Conservation (phyloP, 176 grass and related monocot species). For the Carex scoparia region DNA sequence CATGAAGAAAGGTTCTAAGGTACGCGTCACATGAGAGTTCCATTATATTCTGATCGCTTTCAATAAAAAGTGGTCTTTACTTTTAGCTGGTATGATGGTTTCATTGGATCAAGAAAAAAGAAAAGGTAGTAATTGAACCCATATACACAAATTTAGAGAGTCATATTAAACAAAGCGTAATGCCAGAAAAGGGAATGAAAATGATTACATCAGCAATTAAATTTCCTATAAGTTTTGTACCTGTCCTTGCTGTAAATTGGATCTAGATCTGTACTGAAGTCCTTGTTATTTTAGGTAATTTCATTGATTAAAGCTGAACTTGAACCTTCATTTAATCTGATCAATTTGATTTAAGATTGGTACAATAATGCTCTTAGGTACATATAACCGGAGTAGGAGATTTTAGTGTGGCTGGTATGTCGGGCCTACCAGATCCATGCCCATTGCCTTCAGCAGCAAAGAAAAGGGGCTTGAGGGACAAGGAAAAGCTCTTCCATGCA, state of each 20-base stretch:
- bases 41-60: conserved; percentile 10
- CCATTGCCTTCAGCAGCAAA: conserved; percentile 93
- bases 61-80: neutral
- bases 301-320: neutral
- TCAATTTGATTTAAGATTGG: neutral
- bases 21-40: conserved; percentile 27
- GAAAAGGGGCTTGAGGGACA: conserved; percentile 91
- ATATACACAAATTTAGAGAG: neutral
- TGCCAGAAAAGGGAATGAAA: conserved; percentile 1
- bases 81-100: conserved; percentile 1
- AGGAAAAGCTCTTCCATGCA: conserved; percentile 94
- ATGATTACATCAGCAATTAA: neutral
- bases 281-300: neutral
- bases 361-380: conserved; percentile 42
- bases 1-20: conserved; percentile 93
- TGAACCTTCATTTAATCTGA: neutral
- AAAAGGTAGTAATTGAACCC: neutral
- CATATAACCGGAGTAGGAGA: conserved; percentile 93
- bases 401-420: conserved; percentile 74
- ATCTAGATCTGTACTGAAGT: neutral
- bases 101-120: neutral
- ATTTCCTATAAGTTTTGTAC: neutral
- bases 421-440: conserved; percentile 83
- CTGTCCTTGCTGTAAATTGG: neutral
- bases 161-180: neutral